phyloP scores from a whole-genome alignment of 345 rosid species.

The Linum trigynum region DNA sequence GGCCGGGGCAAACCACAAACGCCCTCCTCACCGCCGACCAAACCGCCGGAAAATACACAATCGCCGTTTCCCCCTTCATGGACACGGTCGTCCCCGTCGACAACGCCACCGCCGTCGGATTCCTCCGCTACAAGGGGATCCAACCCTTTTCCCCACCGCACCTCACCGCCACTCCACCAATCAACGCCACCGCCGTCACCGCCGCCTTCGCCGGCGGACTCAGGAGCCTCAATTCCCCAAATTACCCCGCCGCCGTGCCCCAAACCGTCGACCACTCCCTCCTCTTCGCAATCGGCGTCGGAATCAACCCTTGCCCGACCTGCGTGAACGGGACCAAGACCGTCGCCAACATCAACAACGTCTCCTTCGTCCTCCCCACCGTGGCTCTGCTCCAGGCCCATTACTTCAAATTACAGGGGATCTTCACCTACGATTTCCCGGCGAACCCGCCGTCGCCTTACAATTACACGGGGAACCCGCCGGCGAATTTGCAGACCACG shows the following conservation, averaged over 20 bases:
- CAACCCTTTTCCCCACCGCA: slow-evolving; percentile 26
- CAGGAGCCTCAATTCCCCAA: slow-evolving; percentile 52
- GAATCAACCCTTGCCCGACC: slow-evolving; percentile 50
- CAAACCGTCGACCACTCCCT: slow-evolving; percentile 43
- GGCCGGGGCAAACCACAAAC: slow-evolving; percentile 76
- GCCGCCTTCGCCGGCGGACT: slow-evolving; percentile 27
- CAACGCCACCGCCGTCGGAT: slow-evolving; percentile 38
- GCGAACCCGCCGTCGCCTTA: slow-evolving; percentile 35
- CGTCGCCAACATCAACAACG: slow-evolving; percentile 43
- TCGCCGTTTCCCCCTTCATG: slow-evolving; percentile 70
- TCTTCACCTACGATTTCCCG: slow-evolving; percentile 66
- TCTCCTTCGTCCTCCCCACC: slow-evolving; percentile 54
- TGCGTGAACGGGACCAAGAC: slow-evolving; percentile 43
- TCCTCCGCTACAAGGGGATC: slow-evolving; percentile 37
- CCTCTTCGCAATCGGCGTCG: slow-evolving; percentile 43
- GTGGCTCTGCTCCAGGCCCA: slow-evolving; percentile 56
- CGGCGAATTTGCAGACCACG: neutral
- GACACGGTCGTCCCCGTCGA: slow-evolving; percentile 51
- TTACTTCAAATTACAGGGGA: slow-evolving; percentile 46
- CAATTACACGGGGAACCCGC: slow-evolving; percentile 42
- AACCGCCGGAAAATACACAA: slow-evolving; percentile 36
- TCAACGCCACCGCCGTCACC: slow-evolving; percentile 45
- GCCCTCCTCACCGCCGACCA: slow-evolving; percentile 43
- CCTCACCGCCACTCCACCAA: slow-evolving; percentile 36
- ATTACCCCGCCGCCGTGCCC: slow-evolving; percentile 47